These are phyloP conservation scores for Gynandropsis gynandra DNA, from an alignment of 345 rosid species.

Conservation along the genomic window DNA sequence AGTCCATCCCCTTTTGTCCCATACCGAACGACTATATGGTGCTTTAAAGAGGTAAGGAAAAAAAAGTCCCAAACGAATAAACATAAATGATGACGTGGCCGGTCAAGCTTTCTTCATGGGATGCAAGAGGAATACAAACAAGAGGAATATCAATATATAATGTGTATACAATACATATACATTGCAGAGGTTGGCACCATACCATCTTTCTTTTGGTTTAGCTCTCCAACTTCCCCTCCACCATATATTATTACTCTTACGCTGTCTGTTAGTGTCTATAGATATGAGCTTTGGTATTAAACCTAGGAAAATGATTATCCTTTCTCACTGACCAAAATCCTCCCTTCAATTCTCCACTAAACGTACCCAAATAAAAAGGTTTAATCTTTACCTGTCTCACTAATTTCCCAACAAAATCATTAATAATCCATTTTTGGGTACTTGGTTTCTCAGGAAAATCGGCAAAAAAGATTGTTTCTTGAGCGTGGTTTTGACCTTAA, in stretches of 20 bases:
- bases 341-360: slow-evolving; percentile 84
- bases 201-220: background rate
- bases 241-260: background rate
- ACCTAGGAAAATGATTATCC: slow-evolving; percentile 38
- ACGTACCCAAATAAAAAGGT: slow-evolving; percentile 15
- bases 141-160: too few relatives aligned
- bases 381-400: too few relatives aligned
- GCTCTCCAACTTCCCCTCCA: too few relatives aligned
- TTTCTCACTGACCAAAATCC: slow-evolving; percentile 40
- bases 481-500: slow-evolving; percentile 27
- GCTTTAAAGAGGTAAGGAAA: too few relatives aligned
- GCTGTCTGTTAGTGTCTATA: slow-evolving; percentile 8
- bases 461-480: slow-evolving; percentile 40
- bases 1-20: too few relatives aligned
- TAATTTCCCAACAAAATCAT: slow-evolving; percentile 3
- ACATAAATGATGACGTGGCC: background rate
- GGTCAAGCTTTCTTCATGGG: too few relatives aligned
- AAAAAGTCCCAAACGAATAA: too few relatives aligned
- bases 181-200: background rate
- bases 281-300: background rate
- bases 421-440: slow-evolving; percentile 13
- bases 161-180: too few relatives aligned
- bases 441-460: slow-evolving; percentile 1
- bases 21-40: too few relatives aligned
- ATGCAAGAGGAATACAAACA: too few relatives aligned